Evolutionary conservation across 148 eudicot genomes (phyloP).

Genomic region (Nepenthes mirabilis): DNA sequence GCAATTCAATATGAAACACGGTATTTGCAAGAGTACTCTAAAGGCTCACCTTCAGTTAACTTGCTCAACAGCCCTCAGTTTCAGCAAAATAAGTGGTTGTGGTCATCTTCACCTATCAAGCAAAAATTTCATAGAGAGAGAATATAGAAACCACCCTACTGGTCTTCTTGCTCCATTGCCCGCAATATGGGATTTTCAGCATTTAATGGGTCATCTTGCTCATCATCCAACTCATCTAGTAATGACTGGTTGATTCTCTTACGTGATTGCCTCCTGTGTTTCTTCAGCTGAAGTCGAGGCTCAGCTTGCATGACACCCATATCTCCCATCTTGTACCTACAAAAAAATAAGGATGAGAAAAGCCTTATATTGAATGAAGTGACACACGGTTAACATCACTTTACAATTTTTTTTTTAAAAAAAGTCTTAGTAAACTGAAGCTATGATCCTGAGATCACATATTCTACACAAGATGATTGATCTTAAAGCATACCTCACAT

Average conservation of each 20-base stretch:
- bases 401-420: too few relatives aligned
- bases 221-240: constrained; percentile 53
- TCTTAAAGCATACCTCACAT: constrained; percentile 52
- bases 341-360: neutral
- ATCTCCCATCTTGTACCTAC: constrained; percentile 60
- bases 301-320: constrained; percentile 65
- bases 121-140: neutral
- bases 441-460: too few relatives aligned
- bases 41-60: too few relatives aligned
- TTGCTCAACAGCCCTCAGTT: too few relatives aligned
- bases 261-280: constrained; percentile 76
- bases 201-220: constrained; percentile 40
- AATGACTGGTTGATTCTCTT: constrained; percentile 60
- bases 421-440: too few relatives aligned
- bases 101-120: constrained; percentile 8
- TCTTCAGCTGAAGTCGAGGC: constrained; percentile 66
- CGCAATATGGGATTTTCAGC: constrained; percentile 36
- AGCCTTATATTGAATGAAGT: neutral
- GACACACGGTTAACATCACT: too few relatives aligned
- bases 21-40: too few relatives aligned
- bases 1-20: too few relatives aligned
- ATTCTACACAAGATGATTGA: too few relatives aligned
- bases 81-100: neutral
- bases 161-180: constrained; percentile 37
- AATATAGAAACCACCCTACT: constrained; percentile 7